Evolutionary conservation across 441 rosid genomes (phyloP).

Genomic region (Aleurites moluccanus): DNA sequence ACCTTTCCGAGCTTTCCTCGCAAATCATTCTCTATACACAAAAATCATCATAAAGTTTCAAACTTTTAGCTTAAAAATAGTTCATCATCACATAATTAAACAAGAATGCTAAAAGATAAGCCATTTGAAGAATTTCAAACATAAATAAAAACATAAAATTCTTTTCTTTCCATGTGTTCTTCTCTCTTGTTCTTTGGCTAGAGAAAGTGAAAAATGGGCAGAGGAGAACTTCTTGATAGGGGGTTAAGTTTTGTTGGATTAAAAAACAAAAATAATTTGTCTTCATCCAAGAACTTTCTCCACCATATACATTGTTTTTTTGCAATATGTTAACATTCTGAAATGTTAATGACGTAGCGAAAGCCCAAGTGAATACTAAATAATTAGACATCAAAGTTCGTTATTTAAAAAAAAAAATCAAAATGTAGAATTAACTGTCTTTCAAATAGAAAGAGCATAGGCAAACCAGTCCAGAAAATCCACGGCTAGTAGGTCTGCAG

Average conservation of each 20-base stretch:
- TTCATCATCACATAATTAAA: not conserved
- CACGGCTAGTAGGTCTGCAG: no score
- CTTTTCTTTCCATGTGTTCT: no score
- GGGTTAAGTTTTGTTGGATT: not conserved
- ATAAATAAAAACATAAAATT: no score
- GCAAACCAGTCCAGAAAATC: no score
- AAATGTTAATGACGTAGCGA: no score
- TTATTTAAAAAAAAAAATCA: no score
- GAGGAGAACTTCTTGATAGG: not conserved
- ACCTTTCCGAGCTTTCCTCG: conserved; percentile 62
- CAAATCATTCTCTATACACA: conserved; percentile 43
- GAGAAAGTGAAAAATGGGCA: conserved; percentile 1
- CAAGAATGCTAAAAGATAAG: not conserved
- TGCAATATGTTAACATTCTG: not conserved
- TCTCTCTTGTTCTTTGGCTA: not conserved
- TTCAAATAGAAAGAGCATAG: no score
- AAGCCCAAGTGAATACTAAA: no score
- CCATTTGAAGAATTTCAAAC: not conserved
- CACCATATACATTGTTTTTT: not conserved
- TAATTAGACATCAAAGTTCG: no score
- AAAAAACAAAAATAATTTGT: conserved; percentile 1
- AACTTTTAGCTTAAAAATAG: not conserved
- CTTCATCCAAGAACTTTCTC: conserved; percentile 13
- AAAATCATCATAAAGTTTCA: conserved; percentile 8
- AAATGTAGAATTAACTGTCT: no score